These are phyloP conservation scores for Onygenales sp. DNA, from an alignment of 2,329 filamentous ascomycete species.

Conservation along the genomic window DNA sequence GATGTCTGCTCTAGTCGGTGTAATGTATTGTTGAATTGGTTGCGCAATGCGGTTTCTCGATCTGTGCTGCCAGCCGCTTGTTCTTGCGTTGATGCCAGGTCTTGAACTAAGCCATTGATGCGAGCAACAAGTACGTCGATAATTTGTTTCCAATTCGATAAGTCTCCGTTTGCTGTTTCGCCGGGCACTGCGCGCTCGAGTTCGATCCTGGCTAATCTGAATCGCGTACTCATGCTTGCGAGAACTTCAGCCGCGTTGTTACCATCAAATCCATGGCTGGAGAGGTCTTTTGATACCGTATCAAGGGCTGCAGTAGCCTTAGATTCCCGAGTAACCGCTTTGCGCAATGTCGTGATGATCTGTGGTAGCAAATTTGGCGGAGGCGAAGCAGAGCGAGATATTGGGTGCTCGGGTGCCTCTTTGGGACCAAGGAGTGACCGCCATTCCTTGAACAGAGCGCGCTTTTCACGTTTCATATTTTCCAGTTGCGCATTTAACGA, in stretches of 20 bases:
- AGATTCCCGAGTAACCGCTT: conserved; percentile 27
- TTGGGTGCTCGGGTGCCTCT: conserved; percentile 9
- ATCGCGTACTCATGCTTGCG: conserved; percentile 26
- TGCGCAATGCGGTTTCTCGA: conserved; percentile 32
- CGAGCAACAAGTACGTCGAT: conserved; percentile 31
- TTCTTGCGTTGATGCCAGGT: conserved; percentile 23
- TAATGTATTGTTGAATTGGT: conserved; percentile 35
- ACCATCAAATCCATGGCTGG: conserved; percentile 30
- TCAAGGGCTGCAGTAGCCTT: conserved; percentile 29
- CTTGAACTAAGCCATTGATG: conserved; percentile 25
- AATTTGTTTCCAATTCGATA: conserved; percentile 30
- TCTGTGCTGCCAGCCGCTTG: conserved; percentile 24
- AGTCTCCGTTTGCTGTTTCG: conserved; percentile 29
- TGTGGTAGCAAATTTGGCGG: conserved; percentile 30
- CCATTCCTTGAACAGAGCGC: conserved; percentile 30
- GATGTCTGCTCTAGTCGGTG: conserved; percentile 27
- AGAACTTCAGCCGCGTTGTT: conserved; percentile 23
- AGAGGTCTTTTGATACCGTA: conserved; percentile 26
- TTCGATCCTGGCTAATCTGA: conserved; percentile 34
- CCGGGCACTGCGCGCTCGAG: conserved; percentile 36
- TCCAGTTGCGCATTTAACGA: conserved; percentile 29
- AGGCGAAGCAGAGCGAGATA: conserved; percentile 18
- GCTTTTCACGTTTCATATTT: conserved; percentile 30
- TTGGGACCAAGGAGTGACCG: conserved; percentile 20
- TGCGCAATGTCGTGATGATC: conserved; percentile 26